phyloP scores from a whole-genome alignment of 257 asterid species.

The Nicotiana otophora region DNA sequence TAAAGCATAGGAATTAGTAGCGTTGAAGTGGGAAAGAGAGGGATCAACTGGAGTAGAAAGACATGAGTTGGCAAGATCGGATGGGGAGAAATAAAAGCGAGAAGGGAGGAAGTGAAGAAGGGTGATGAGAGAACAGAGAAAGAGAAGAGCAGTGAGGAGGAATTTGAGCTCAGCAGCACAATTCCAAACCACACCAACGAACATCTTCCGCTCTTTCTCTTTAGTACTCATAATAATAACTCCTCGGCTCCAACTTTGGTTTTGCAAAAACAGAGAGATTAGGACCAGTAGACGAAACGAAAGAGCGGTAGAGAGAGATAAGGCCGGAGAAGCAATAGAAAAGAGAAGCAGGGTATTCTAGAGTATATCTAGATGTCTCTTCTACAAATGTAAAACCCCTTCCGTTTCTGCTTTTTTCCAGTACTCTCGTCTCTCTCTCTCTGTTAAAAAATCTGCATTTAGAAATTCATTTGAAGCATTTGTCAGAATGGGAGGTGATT shows the following conservation, averaged over 20 bases:
- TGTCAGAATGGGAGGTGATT: background rate
- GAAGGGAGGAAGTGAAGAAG: constrained; percentile 38
- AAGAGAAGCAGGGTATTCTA: background rate
- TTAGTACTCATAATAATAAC: background rate
- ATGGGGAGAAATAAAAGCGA: constrained; percentile 28
- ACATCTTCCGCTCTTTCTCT: constrained; percentile 24
- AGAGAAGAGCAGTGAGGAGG: constrained; percentile 33
- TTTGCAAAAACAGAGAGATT: background rate
- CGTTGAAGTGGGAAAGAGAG: background rate
- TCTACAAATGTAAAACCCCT: background rate
- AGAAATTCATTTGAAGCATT: background rate
- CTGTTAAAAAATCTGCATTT: background rate
- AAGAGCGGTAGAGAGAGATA: background rate
- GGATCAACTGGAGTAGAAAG: constrained; percentile 14
- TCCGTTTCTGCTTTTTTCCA: background rate
- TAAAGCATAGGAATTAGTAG: background rate
- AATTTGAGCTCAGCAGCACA: constrained; percentile 44
- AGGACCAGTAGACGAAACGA: background rate
- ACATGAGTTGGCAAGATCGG: constrained; percentile 30
- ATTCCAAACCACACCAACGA: constrained; percentile 39
- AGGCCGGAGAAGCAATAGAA: background rate
- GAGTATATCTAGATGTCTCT: background rate
- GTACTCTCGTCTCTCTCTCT: background rate
- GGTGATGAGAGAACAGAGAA: constrained; percentile 37
- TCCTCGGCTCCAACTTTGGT: background rate